phyloP scores from a whole-genome alignment of 179 eudicot genomes.

The Heliamphora pulchella region DNA sequence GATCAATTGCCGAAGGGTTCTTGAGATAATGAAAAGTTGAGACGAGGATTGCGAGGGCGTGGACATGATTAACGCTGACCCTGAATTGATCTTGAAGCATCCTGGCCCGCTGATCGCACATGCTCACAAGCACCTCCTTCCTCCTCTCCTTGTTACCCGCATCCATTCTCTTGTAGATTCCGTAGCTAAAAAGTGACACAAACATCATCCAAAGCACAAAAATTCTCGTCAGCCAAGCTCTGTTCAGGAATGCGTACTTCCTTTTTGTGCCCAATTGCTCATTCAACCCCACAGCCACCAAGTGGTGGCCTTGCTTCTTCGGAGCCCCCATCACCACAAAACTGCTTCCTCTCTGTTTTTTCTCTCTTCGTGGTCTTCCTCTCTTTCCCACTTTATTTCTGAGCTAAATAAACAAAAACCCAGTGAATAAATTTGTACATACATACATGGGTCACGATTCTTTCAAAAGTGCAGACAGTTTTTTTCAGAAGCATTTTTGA shows the following conservation, averaged over 20 bases:
- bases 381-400: conserved; percentile 10
- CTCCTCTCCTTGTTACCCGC: conserved; percentile 36
- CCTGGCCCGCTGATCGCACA: conserved; percentile 61
- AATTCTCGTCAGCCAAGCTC: conserved; percentile 21
- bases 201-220: conserved; percentile 27
- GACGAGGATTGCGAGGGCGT: conserved; percentile 56
- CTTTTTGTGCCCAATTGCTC: conserved; percentile 37
- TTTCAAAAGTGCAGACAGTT: conserved; percentile 12
- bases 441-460: neutral
- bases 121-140: conserved; percentile 36
- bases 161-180: conserved; percentile 32
- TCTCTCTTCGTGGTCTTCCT: neutral
- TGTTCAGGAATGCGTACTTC: conserved; percentile 25
- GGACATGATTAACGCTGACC: conserved; percentile 68
- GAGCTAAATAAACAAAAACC: neutral
- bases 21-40: conserved; percentile 57
- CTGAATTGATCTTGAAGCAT: conserved; percentile 66
- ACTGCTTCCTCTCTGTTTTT: neutral
- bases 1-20: conserved; percentile 58
- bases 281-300: conserved; percentile 36
- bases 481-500: conserved; percentile 17
- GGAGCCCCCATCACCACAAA: conserved; percentile 23
- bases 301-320: conserved; percentile 37
- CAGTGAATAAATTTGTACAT: neutral
- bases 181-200: conserved; percentile 17